Conservation (phyloP, 2,329 filamentous ascomycete species). For the Dothidotthia symphoricarpi region DNA sequence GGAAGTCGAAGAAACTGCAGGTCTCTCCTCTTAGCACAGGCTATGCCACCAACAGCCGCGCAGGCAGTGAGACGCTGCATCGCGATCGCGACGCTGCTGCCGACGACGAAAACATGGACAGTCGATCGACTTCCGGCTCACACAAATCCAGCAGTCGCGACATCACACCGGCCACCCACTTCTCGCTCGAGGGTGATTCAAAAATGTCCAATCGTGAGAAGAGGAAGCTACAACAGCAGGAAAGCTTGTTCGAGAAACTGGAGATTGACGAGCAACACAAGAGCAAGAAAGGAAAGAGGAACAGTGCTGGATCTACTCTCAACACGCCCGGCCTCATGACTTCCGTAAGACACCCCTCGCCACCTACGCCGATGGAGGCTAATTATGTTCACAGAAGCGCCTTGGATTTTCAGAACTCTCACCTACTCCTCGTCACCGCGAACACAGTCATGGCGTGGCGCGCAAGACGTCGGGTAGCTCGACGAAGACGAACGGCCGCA, state of each 20-base stretch:
- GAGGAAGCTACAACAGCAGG: conserved; percentile 62
- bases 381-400: conserved; percentile 35
- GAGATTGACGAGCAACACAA: conserved; percentile 57
- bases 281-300: conserved; percentile 56
- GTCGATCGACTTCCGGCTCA: conserved; percentile 57
- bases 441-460: conserved; percentile 37
- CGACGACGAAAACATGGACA: conserved; percentile 58
- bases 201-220: conserved; percentile 62
- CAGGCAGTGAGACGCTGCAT: conserved; percentile 57
- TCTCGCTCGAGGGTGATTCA: conserved; percentile 46
- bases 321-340: conserved; percentile 50
- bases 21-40: conserved; percentile 56
- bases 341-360: conserved; percentile 37
- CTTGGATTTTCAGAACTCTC: conserved; percentile 38
- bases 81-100: conserved; percentile 46
- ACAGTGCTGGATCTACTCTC: conserved; percentile 55
- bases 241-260: conserved; percentile 61
- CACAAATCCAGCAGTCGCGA: conserved; percentile 60
- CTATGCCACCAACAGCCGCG: conserved; percentile 56
- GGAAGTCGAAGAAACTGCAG: conserved; percentile 51
- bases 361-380: conserved; percentile 18
- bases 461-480: conserved; percentile 41
- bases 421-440: conserved; percentile 36
- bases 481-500: conserved; percentile 40
- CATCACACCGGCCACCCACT: conserved; percentile 58